Base-by-base conservation (phyloP, 129 eudicot species). In the Escallonia herrerae region DNA sequence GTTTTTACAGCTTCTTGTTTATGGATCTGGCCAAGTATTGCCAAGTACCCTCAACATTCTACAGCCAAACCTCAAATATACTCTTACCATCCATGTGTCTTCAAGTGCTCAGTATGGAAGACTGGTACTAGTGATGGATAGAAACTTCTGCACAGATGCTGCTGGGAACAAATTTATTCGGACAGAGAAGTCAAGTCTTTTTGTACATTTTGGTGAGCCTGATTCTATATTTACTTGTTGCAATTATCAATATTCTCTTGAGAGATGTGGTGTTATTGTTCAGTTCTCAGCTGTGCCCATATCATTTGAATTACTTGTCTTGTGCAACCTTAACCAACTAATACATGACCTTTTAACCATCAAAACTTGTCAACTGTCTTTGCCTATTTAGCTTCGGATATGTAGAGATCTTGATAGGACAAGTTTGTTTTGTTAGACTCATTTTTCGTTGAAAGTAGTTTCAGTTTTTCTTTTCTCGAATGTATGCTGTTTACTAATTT, bases 91-190 rank as follows among this genome's bases (percentile, higher is more conserved):
- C 59, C 70, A 76, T 60, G 71, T 93, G 61, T 84, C 96, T 57
- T 43, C 86, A 13, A 70, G 50, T 42, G 76, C 63, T 40, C 82
- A 76, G 48, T 83, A 75, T 62, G 98, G 98, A 73, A 80, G 98
- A 63, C 79, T 85, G 57, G 76, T 88, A 12, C 64, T 88, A 65
- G 89, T 89, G 40, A 78, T 86, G 86, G 95, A 86, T 63, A 93
- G 74, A 84, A 70, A 65, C 56, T 79, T 81, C 73, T 93, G 98
- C 60, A 79, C 81, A 56, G 98, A 93, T 64, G 56, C 77, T 68
- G 98, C 98, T 39, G 95, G 96, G 44, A 93, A 93, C 76, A 82
- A 72, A 15, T 86, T 93, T 65, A 64, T 66, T 41, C 72, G 96
- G 75, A 82, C 83, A 43, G 68, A 58, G 15, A 82, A 70, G 72